A percentile compares a stretch with the other conserved stretches of the same genome.
phyloP scores from a whole-genome alignment of 768 basidiomycete species.

The Neoboletus magnificus region DNA sequence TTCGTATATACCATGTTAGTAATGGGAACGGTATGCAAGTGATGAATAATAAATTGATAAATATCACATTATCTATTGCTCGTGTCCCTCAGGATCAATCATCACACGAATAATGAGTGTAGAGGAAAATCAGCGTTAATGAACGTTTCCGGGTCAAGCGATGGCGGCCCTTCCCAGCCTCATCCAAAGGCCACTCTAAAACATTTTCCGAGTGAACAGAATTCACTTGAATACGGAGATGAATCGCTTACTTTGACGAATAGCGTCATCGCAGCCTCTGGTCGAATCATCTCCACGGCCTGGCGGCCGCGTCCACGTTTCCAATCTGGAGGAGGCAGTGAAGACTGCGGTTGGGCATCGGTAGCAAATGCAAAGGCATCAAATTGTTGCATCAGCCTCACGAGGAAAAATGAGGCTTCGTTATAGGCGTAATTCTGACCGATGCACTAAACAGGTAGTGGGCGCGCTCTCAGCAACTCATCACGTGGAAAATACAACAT shows the following conservation, averaged over 20 bases:
- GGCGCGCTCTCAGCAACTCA: constrained; percentile 12
- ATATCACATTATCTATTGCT: background rate
- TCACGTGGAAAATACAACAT: background rate
- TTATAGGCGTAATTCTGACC: constrained; percentile 77
- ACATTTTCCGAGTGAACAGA: background rate
- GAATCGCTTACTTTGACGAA: constrained; percentile 55
- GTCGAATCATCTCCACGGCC: constrained; percentile 56
- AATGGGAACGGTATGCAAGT: constrained; percentile 5
- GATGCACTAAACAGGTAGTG: constrained; percentile 47
- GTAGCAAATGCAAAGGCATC: constrained; percentile 55
- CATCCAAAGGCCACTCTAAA: constrained; percentile 62
- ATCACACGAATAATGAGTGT: background rate
- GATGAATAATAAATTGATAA: constrained; percentile 16
- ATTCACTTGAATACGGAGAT: constrained; percentile 5
- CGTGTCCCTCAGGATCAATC: background rate
- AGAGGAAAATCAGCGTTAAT: background rate
- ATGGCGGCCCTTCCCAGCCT: constrained; percentile 35
- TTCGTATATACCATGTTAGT: background rate
- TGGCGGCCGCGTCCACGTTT: constrained; percentile 42
- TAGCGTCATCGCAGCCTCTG: constrained; percentile 59
- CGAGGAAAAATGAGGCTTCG: constrained; percentile 71
- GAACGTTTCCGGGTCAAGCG: constrained; percentile 5
- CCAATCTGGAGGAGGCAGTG: constrained; percentile 64
- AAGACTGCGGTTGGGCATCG: constrained; percentile 59
- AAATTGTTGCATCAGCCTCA: constrained; percentile 62